Base-by-base conservation (phyloP, 495 filamentous ascomycete species). In the Parmelia sp. region DNA sequence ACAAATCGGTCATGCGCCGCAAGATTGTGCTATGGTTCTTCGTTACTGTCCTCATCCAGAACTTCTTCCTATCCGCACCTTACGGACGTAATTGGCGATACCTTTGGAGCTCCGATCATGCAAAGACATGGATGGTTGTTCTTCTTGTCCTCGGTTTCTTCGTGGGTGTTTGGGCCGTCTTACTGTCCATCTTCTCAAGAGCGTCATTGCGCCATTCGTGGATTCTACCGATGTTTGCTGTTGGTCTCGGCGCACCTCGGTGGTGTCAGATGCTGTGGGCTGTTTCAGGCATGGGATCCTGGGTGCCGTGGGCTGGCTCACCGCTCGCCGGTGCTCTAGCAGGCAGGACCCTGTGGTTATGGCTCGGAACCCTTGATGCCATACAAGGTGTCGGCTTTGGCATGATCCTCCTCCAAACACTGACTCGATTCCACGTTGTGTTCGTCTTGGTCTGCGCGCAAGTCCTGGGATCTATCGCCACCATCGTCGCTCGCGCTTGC, bases 251-350 rank as follows among this genome's bases (percentile, higher is more conserved):
- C 27, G 81, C 83, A 1, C 86, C 86, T 0, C 76, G 84, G 53
- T 89, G 86, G 85, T 79, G 78, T 35, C 86, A 88, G 72, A 85
- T 85, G 72, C 80, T 86, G 64, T 89, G 86, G 86, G 79, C 75
- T 21, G 80, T 78, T 0, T 83, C 79, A 1, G 78, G 78, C 40
- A 78, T 85, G 66, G 86, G 84, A 8, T 67, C 74, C 39, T 89
- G 83, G 65, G 73, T 88, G 9, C 86, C 86, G 3, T 88, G 84
- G 85, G 77, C 74, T 2, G 81, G 80, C 15, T 61, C 72, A 23
- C 74, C 80, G 0, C 68, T 82, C 6, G 76, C 74, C 8, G 79
- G 79, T 45, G 80, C 86, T 0, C 67, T 87, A 3, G 66, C 83
- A 0, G 82, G 80, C 0, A 74, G 86, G 35, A 72, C 73, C 10